Conservation (phyloP, 2,329 filamentous ascomycete species). For the Fusarium sp. region DNA sequence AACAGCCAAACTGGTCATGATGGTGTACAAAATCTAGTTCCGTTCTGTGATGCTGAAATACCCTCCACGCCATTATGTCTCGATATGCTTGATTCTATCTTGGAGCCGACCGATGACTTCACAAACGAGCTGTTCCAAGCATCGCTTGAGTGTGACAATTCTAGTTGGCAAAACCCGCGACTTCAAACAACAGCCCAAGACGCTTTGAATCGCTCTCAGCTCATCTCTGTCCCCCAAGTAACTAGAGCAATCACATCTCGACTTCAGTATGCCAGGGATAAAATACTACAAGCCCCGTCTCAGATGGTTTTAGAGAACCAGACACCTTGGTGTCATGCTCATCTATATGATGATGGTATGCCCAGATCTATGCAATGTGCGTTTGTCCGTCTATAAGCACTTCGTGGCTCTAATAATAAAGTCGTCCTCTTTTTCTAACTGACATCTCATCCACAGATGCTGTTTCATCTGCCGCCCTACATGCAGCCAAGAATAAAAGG, state of each 20-base stretch:
- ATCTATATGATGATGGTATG: neutral
- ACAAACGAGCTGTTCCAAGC: neutral
- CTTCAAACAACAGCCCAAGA: neutral
- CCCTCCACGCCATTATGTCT: neutral
- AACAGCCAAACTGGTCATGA: too few relatives aligned
- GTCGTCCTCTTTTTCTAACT: too few relatives aligned
- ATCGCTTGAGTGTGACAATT: rapidly evolving
- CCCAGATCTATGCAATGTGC: slow-evolving; percentile 2
- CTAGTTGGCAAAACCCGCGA: rapidly evolving
- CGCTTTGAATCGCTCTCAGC: neutral
- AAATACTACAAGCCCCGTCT: neutral
- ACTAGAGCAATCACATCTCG: neutral
- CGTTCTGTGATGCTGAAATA: rapidly evolving
- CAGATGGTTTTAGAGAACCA: slow-evolving; percentile 3
- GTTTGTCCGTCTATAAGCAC: neutral
- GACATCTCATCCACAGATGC: rapidly evolving
- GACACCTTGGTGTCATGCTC: slow-evolving; percentile 3
- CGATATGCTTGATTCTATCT: neutral
- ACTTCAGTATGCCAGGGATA: neutral
- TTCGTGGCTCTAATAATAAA: too few relatives aligned
- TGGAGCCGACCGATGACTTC: neutral
- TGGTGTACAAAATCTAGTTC: rapidly evolving
- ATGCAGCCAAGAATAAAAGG: slow-evolving; percentile 1
- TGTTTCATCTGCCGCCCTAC: neutral
- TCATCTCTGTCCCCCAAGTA: neutral